Conservation (phyloP, 1,284 basidiomycete species). For the Ceratobasidium sp. region DNA sequence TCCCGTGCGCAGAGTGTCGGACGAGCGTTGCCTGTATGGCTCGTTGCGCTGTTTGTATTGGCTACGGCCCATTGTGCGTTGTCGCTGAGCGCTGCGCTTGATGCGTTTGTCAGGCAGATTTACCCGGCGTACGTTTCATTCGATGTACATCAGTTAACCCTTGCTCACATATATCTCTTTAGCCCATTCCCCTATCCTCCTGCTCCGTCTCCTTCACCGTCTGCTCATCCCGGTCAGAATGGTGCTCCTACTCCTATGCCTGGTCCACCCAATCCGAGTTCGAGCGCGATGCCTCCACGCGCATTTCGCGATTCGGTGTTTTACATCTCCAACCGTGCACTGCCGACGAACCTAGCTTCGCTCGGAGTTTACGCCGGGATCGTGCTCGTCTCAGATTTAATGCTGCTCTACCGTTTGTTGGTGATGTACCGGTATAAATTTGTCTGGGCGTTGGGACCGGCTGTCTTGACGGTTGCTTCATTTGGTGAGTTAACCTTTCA, state of each 20-base stretch:
- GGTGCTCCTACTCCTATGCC: background rate
- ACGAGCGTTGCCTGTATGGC: slow-evolving; percentile 37
- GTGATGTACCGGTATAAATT: slow-evolving; percentile 40
- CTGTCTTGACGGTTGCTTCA: slow-evolving; percentile 16
- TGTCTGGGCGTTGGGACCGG: slow-evolving; percentile 19
- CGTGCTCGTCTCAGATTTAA: slow-evolving; percentile 35
- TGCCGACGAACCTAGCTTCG: slow-evolving; percentile 27
- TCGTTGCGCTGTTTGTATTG: slow-evolving; percentile 30
- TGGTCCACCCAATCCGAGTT: background rate
- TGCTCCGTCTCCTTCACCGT: background rate
- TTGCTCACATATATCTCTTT: background rate
- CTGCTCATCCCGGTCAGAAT: no score
- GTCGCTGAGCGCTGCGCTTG: slow-evolving; percentile 35
- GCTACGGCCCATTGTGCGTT: slow-evolving; percentile 42
- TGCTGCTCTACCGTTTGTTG: slow-evolving; percentile 37
- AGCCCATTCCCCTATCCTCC: slow-evolving; percentile 4
- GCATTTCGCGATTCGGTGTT: background rate
- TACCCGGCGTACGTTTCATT: slow-evolving; percentile 9
- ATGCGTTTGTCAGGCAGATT: slow-evolving; percentile 34
- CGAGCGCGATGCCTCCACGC: background rate
- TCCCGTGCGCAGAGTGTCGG: slow-evolving; percentile 28
- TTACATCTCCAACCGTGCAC: slow-evolving; percentile 32
- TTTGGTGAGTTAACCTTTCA: background rate
- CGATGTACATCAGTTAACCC: background rate
- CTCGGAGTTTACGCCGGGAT: slow-evolving; percentile 32